Percentiles rank a stretch among this genome's conserved stretches.
Evolutionary conservation across 495 filamentous ascomycete genomes (phyloP).

Genomic region (Penicillium angulare): DNA sequence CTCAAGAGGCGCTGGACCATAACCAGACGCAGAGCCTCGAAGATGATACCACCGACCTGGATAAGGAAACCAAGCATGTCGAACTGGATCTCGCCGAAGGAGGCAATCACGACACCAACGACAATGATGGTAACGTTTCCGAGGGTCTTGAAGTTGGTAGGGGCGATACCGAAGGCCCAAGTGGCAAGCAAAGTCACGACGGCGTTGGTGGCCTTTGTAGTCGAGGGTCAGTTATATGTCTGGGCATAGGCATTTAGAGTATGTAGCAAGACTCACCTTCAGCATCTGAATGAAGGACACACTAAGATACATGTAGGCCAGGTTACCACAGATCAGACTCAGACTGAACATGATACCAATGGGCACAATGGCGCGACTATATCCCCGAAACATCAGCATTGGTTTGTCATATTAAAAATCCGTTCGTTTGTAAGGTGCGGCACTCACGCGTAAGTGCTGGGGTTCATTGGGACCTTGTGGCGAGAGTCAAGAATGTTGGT

Average conservation of each 20-base stretch:
- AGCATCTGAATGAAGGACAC: slow-evolving; percentile 95
- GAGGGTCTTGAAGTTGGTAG: slow-evolving; percentile 68
- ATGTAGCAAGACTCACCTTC: slow-evolving; percentile 58
- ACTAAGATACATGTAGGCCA: slow-evolving; percentile 84
- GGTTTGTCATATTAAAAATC: background rate
- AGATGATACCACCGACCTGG: slow-evolving; percentile 74
- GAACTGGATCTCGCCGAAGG: slow-evolving; percentile 86
- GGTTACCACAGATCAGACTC: slow-evolving; percentile 86
- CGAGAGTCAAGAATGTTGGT: slow-evolving; percentile 79
- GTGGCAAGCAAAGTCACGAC: slow-evolving; percentile 78
- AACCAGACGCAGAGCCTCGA: slow-evolving; percentile 83
- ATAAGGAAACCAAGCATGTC: slow-evolving; percentile 77
- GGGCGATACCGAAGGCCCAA: slow-evolving; percentile 72
- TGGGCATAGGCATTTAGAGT: too few relatives aligned
- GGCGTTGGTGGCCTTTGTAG: slow-evolving; percentile 82
- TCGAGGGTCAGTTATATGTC: background rate
- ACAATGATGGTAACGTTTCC: slow-evolving; percentile 83
- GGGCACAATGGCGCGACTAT: slow-evolving; percentile 71
- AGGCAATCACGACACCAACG: slow-evolving; percentile 80
- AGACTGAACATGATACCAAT: slow-evolving; percentile 88
- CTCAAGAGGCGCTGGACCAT: slow-evolving; percentile 83
- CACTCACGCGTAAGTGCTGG: slow-evolving; percentile 67
- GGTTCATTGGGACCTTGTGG: slow-evolving; percentile 84
- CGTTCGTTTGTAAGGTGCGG: background rate
- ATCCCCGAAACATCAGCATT: background rate